A percentile compares a stretch with the other conserved stretches of the same genome.
phyloP scores from a whole-genome alignment of 805 yeast genomes.

The Starmerella floricola region DNA sequence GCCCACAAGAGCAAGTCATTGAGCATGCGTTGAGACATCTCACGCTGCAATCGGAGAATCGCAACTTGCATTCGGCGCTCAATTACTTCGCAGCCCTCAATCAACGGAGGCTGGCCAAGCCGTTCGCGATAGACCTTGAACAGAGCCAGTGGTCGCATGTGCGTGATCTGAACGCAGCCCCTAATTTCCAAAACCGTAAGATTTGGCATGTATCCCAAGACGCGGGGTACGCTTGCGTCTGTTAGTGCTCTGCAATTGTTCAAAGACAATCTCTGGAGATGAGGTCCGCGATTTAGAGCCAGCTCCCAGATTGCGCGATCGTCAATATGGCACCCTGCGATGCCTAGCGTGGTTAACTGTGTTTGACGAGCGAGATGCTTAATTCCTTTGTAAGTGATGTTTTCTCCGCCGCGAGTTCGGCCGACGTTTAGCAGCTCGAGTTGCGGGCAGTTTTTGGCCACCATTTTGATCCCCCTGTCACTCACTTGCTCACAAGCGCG shows the following conservation, averaged over 20 bases:
- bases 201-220: conserved; percentile 42
- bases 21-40: conserved; percentile 44
- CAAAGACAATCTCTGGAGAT: conserved; percentile 54
- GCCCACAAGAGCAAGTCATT: conserved; percentile 47
- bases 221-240: conserved; percentile 45
- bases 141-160: conserved; percentile 52
- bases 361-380: conserved; percentile 47
- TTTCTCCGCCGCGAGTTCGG: conserved; percentile 54
- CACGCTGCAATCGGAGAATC: conserved; percentile 46
- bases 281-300: conserved; percentile 40
- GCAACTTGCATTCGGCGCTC: conserved; percentile 48
- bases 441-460: conserved; percentile 48
- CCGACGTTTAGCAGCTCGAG: conserved; percentile 64
- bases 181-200: conserved; percentile 69
- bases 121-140: conserved; percentile 39
- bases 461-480: conserved; percentile 60
- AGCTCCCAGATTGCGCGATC: conserved; percentile 75
- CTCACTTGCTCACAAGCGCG: conserved; percentile 73
- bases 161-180: conserved; percentile 43
- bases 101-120: conserved; percentile 39
- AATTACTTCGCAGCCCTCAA: conserved; percentile 69
- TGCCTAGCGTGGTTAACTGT: conserved; percentile 56
- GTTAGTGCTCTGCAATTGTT: conserved; percentile 57
- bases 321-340: conserved; percentile 76
- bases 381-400: conserved; percentile 60